These are phyloP conservation scores for Solanum habrochaites DNA, from an alignment of 257 asterid species.

Conservation along the genomic window DNA sequence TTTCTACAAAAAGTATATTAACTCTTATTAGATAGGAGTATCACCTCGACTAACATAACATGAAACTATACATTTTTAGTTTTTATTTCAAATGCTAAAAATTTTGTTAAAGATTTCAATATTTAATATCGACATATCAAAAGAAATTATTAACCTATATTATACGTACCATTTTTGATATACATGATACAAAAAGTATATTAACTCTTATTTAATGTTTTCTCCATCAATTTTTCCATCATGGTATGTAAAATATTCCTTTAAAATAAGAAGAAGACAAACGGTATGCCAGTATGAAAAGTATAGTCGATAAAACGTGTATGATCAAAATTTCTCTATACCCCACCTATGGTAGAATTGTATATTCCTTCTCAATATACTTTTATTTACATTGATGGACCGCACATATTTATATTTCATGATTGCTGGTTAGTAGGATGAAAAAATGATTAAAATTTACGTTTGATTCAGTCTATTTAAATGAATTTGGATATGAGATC, in stretches of 20 bases:
- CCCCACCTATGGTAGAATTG: not conserved
- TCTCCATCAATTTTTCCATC: not conserved
- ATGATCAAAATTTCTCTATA: not conserved
- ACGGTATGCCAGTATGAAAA: not conserved
- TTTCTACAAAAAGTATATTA: not conserved
- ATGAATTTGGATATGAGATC: not conserved
- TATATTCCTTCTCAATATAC: not conserved
- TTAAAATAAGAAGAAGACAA: not conserved
- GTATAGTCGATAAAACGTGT: not conserved
- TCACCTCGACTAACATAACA: not conserved
- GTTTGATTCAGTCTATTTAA: not conserved
- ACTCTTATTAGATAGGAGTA: not conserved
- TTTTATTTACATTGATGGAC: not conserved
- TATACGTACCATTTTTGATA: not conserved
- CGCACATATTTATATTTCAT: not conserved
- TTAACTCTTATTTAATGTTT: not conserved
- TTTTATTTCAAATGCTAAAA: not conserved
- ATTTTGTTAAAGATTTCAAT: not conserved
- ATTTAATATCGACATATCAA: too few species aligned
- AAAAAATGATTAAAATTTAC: not conserved
- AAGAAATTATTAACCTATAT: not conserved
- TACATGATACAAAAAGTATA: not conserved
- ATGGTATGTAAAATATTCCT: not conserved
- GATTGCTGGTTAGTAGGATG: not conserved
- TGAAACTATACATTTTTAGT: not conserved